These are phyloP conservation scores for Umbellularia californica DNA, from an alignment of 164 flowering plant genomes.

Conservation along the genomic window DNA sequence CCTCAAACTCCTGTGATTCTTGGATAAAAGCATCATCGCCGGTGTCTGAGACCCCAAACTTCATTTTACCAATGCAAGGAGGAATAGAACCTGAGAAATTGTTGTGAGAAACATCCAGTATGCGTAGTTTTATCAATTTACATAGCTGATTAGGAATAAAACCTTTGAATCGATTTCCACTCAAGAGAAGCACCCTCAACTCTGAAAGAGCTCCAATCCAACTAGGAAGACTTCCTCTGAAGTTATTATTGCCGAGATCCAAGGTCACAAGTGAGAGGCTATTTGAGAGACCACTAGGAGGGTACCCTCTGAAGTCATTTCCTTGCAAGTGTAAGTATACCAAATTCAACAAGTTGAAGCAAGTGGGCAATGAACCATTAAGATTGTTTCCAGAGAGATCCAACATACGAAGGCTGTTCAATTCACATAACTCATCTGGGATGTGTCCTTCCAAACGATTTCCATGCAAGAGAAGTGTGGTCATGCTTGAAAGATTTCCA, in stretches of 20 bases:
- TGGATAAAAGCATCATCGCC: neutral
- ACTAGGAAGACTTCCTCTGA: slow-evolving; percentile 1
- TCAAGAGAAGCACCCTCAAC: slow-evolving; percentile 2
- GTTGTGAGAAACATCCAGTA: slow-evolving; percentile 20
- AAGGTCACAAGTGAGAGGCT: neutral
- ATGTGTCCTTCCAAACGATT: slow-evolving; percentile 6
- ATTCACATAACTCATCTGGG: neutral
- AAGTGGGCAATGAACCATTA: slow-evolving; percentile 3
- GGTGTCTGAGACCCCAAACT: neutral
- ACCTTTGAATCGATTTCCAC: slow-evolving; percentile 12
- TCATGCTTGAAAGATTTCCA: neutral
- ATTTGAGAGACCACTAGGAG: neutral
- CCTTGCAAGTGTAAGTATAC: neutral
- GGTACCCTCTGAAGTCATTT: slow-evolving; percentile 1
- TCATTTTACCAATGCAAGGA: neutral
- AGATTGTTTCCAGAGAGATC: slow-evolving; percentile 13
- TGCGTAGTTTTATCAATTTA: slow-evolving; percentile 3
- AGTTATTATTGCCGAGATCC: neutral
- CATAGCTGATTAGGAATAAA: slow-evolving; percentile 3
- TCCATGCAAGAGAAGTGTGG: slow-evolving; percentile 2
- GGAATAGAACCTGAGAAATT: slow-evolving; percentile 10
- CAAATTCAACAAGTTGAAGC: neutral
- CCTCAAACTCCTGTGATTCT: neutral
- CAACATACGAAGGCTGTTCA: slow-evolving; percentile 16
- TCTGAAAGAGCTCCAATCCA: slow-evolving; percentile 1